These are phyloP conservation scores for Fusarium liriodendri DNA, from an alignment of 2,329 filamentous ascomycete species.

Conservation along the genomic window DNA sequence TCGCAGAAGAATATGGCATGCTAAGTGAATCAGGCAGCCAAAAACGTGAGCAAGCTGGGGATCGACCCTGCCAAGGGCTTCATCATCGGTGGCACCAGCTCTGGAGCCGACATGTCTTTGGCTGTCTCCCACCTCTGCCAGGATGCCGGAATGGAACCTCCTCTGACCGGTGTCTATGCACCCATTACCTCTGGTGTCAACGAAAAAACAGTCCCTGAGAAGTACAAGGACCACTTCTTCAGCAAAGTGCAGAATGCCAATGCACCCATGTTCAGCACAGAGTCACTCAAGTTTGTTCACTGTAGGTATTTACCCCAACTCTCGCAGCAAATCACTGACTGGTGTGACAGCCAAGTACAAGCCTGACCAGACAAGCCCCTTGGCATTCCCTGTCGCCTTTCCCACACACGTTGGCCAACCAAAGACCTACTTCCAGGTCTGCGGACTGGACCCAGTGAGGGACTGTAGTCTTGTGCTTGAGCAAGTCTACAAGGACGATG, in stretches of 20 bases:
- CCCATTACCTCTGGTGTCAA: conserved; percentile 38
- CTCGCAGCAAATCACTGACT: neutral
- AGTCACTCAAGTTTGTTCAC: conserved; percentile 40
- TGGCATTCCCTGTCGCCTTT: conserved; percentile 42
- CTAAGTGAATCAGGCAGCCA: conserved; percentile 23
- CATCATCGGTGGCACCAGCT: conserved; percentile 43
- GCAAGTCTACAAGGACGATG: conserved; percentile 44
- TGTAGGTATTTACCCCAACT: conserved; percentile 13
- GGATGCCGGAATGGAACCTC: conserved; percentile 27
- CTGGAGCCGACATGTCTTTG: conserved; percentile 45
- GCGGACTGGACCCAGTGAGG: conserved; percentile 45
- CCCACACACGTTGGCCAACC: conserved; percentile 36
- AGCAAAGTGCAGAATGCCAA: conserved; percentile 43
- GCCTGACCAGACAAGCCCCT: conserved; percentile 35
- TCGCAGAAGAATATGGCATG: neutral
- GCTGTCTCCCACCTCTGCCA: conserved; percentile 40
- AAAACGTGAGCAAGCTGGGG: conserved; percentile 35
- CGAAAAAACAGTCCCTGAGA: conserved; percentile 39
- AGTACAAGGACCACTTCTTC: conserved; percentile 44
- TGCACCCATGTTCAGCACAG: conserved; percentile 37
- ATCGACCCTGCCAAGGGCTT: conserved; percentile 40
- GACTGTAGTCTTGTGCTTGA: conserved; percentile 46
- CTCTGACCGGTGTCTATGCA: conserved; percentile 44
- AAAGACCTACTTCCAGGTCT: conserved; percentile 49
- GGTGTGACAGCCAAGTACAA: conserved; percentile 40